phyloP scores from a whole-genome alignment of 2,329 filamentous ascomycete species.

The Rhinocladiella similis region DNA sequence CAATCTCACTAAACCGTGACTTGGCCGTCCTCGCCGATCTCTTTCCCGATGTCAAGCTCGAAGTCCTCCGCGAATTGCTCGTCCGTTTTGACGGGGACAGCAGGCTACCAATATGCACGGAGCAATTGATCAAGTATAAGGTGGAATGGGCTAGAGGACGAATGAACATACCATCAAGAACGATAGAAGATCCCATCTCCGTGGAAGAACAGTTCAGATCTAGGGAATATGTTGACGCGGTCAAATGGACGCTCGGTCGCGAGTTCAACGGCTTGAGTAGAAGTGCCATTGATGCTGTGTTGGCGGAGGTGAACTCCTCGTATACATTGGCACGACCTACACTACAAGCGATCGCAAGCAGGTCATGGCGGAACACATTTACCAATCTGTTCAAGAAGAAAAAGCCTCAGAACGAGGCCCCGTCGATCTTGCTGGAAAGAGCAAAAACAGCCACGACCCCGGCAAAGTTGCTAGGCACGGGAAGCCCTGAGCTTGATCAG shows the following conservation, averaged over 20 bases:
- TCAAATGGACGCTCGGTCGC: conserved; percentile 39
- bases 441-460: conserved; percentile 28
- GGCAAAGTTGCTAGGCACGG: conserved; percentile 43
- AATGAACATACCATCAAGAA: conserved; percentile 40
- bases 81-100: conserved; percentile 48
- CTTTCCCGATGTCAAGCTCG: conserved; percentile 48
- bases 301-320: conserved; percentile 50
- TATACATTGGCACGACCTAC: conserved; percentile 46
- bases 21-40: conserved; percentile 42
- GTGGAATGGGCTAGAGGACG: conserved; percentile 49
- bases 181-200: conserved; percentile 34
- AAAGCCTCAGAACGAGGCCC: conserved; percentile 42
- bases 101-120: conserved; percentile 47
- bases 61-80: conserved; percentile 50
- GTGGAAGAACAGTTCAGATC: conserved; percentile 46
- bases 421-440: conserved; percentile 42
- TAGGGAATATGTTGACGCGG: conserved; percentile 43
- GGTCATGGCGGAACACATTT: conserved; percentile 45
- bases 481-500: conserved; percentile 43
- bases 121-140: conserved; percentile 48
- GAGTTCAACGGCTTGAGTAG: conserved; percentile 47
- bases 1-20: conserved; percentile 43
- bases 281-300: conserved; percentile 47
- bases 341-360: conserved; percentile 43
- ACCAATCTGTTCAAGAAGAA: conserved; percentile 44